Percentiles rank a stretch among this genome's conserved stretches.
phyloP scores from a whole-genome alignment of 805 yeast species.

The Cyberlindnera mississippiensis region DNA sequence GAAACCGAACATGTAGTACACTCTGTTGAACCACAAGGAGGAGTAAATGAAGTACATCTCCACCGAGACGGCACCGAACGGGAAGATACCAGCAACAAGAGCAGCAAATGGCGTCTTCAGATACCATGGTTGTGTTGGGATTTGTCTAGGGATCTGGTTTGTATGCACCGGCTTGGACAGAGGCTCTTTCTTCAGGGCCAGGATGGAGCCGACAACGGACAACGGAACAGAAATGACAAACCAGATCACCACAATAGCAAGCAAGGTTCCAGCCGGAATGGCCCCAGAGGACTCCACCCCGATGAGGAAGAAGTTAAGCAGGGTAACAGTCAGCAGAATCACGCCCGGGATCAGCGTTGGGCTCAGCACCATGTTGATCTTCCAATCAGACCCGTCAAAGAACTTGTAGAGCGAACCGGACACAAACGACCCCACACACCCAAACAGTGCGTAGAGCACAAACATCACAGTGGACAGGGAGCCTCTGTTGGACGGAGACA shows the following conservation, averaged over 20 bases:
- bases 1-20: constrained; percentile 97
- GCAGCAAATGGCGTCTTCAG: constrained; percentile 63
- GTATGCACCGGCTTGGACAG: constrained; percentile 77
- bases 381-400: constrained; percentile 92
- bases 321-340: constrained; percentile 57
- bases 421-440: constrained; percentile 81
- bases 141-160: constrained; percentile 94
- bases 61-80: constrained; percentile 91
- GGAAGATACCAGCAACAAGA: constrained; percentile 82
- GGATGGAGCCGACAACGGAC: constrained; percentile 75
- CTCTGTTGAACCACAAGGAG: constrained; percentile 89
- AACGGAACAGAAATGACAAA: constrained; percentile 80
- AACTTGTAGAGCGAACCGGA: constrained; percentile 83
- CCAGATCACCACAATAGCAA: constrained; percentile 81
- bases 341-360: constrained; percentile 84
- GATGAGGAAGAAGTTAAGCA: constrained; percentile 78
- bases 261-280: constrained; percentile 86
- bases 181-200: constrained; percentile 61
- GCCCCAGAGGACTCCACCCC: constrained; percentile 86
- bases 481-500: constrained; percentile 94
- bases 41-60: constrained; percentile 91
- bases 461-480: constrained; percentile 88
- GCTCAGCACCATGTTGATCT: constrained; percentile 73
- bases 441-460: constrained; percentile 73
- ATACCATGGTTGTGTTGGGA: constrained; percentile 88